Conservation (phyloP, 2,329 filamentous ascomycete species). For the Alternaria angustiovoidea region DNA sequence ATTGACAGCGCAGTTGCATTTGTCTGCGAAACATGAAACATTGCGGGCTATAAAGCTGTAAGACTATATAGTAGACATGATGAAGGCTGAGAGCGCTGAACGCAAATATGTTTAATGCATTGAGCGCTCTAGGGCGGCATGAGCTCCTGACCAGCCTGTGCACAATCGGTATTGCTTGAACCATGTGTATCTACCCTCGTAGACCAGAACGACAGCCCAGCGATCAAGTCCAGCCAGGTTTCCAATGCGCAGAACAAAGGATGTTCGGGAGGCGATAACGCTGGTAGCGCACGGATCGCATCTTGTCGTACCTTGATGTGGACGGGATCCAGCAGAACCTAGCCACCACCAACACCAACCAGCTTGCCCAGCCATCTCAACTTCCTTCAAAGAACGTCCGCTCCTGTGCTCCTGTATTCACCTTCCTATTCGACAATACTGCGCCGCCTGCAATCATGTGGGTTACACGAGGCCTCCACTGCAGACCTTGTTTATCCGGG, state of each 20-base stretch:
- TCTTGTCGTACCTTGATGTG: background rate
- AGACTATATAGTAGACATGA: background rate
- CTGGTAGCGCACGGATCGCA: background rate
- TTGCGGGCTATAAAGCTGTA: background rate
- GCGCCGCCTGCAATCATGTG: slow-evolving; percentile 23
- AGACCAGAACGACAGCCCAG: background rate
- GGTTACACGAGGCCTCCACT: slow-evolving; percentile 23
- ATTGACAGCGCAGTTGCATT: too few relatives aligned
- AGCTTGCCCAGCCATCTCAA: slow-evolving; percentile 1
- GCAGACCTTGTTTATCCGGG: slow-evolving; percentile 40
- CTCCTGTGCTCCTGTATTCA: slow-evolving; percentile 5
- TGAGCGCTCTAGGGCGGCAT: background rate
- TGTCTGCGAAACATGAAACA: background rate
- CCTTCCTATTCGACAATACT: slow-evolving; percentile 37
- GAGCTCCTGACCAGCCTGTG: background rate
- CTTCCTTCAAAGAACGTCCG: background rate
- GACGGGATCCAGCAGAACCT: background rate
- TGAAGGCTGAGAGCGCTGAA: background rate
- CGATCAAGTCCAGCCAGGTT: background rate
- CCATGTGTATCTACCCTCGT: background rate
- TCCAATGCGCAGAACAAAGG: background rate
- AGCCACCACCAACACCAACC: background rate
- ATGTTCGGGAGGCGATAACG: background rate
- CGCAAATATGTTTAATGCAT: background rate
- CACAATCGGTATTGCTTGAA: background rate